phyloP scores from a whole-genome alignment of 768 basidiomycete genomes.

The Galerina marginata region DNA sequence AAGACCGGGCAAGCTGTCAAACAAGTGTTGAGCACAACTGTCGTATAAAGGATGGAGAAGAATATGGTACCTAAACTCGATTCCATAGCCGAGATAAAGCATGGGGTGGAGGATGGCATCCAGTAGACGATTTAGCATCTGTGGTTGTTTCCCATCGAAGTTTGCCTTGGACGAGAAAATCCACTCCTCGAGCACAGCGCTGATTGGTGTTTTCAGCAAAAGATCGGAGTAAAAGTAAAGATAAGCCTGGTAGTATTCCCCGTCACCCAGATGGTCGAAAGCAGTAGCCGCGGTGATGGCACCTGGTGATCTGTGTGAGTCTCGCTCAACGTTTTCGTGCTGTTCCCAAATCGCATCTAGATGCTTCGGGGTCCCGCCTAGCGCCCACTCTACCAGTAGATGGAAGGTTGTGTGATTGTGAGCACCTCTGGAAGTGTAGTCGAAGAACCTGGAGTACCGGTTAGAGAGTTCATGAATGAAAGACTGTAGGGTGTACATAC shows the following conservation, averaged over 20 bases:
- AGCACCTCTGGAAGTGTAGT: slow-evolving; percentile 1
- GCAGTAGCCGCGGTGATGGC: slow-evolving; percentile 6
- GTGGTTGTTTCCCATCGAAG: slow-evolving; percentile 11
- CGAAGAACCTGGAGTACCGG: background rate
- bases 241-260: slow-evolving; percentile 17
- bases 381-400: slow-evolving; percentile 16
- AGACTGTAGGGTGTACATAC: slow-evolving; percentile 10
- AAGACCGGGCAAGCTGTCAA: slow-evolving; percentile 16
- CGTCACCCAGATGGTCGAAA: slow-evolving; percentile 16
- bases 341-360: slow-evolving; percentile 6
- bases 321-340: slow-evolving; percentile 7
- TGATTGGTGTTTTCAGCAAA: slow-evolving; percentile 5
- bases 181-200: slow-evolving; percentile 12
- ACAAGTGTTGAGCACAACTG: background rate
- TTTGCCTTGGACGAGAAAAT: slow-evolving; percentile 15
- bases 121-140: slow-evolving; percentile 17
- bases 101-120: slow-evolving; percentile 19
- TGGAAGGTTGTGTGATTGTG: slow-evolving; percentile 14
- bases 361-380: slow-evolving; percentile 8
- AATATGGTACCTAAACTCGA: slow-evolving; percentile 14
- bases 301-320: slow-evolving; percentile 8
- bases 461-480: slow-evolving; percentile 9
- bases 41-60: background rate
- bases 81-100: slow-evolving; percentile 18
- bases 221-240: slow-evolving; percentile 14